Conservation (phyloP, 2,329 filamentous ascomycete genomes). For the Capronia americana region DNA sequence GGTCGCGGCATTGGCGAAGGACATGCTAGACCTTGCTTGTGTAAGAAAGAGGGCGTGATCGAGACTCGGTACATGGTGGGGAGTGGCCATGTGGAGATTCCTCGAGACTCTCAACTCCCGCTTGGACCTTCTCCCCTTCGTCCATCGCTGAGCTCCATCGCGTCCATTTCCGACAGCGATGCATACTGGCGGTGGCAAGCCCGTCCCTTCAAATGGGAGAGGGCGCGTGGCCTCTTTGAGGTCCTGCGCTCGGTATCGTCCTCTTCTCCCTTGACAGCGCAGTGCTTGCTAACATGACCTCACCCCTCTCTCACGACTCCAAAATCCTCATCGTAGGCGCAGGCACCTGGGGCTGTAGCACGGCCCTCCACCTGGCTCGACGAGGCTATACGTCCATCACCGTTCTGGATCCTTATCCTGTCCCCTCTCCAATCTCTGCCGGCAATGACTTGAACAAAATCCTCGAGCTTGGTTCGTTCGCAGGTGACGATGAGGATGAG, state of each 20-base stretch:
- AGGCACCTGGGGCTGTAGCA: slow-evolving; percentile 59
- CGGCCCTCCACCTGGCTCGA: slow-evolving; percentile 46
- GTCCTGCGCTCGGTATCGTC: not conserved
- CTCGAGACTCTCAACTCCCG: not conserved
- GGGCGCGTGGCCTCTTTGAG: not conserved
- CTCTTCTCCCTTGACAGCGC: not conserved
- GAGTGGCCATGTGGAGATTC: not conserved
- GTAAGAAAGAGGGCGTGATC: not conserved
- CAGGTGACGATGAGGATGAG: slow-evolving; percentile 19
- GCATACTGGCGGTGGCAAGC: not conserved
- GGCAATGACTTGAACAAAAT: slow-evolving; percentile 59
- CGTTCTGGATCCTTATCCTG: slow-evolving; percentile 56
- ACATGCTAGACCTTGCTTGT: not conserved
- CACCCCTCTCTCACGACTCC: slow-evolving; percentile 2
- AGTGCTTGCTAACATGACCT: slow-evolving; percentile 5
- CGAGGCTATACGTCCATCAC: slow-evolving; percentile 56
- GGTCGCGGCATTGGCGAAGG: slow-evolving; percentile 22
- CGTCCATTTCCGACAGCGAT: not conserved
- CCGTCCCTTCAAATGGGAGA: not conserved
- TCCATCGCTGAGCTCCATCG: not conserved
- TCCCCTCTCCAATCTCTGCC: slow-evolving; percentile 56
- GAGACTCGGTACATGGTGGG: not conserved
- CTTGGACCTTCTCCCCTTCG: slow-evolving; percentile 8
- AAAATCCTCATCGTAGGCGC: slow-evolving; percentile 57
- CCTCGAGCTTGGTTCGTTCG: slow-evolving; percentile 38